Percentiles rank a stretch among this genome's conserved stretches.
Conservation (phyloP, 148 eudicot species). For the Fagopyrum homotropicum region DNA sequence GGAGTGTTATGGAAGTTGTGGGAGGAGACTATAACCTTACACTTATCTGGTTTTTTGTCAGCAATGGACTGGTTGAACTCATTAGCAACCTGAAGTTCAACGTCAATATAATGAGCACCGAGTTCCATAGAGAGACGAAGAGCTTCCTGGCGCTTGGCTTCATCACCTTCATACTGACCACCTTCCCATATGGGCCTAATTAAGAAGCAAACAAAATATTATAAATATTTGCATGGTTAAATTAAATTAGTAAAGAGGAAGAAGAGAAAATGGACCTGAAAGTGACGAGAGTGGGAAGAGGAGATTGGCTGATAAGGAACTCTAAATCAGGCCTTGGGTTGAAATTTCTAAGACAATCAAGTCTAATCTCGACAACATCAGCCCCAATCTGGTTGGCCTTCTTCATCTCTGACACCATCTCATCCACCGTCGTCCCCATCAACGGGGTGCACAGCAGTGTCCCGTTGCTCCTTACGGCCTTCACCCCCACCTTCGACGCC, state of each 20-base stretch:
- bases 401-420: slow-evolving; percentile 33
- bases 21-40: slow-evolving; percentile 46
- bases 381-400: slow-evolving; percentile 42
- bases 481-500: not conserved
- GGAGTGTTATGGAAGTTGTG: slow-evolving; percentile 35
- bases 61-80: slow-evolving; percentile 31
- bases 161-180: slow-evolving; percentile 30
- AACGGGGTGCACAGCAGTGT: slow-evolving; percentile 41
- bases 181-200: slow-evolving; percentile 28
- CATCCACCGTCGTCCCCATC: slow-evolving; percentile 29
- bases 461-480: slow-evolving; percentile 22
- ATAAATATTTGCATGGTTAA: too few species aligned
- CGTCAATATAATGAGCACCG: slow-evolving; percentile 49
- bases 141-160: slow-evolving; percentile 22
- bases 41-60: slow-evolving; percentile 32
- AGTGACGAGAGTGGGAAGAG: slow-evolving; percentile 33
- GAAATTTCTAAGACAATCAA: slow-evolving; percentile 28
- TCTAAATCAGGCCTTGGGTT: slow-evolving; percentile 23
- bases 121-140: slow-evolving; percentile 37
- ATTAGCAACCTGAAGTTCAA: slow-evolving; percentile 41
- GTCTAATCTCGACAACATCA: slow-evolving; percentile 42
- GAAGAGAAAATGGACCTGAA: slow-evolving; percentile 23
- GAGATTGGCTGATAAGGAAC: slow-evolving; percentile 24
- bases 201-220: not conserved
- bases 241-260: not conserved